Evolutionary conservation across 345 rosid genomes (phyloP).

Genomic region (Aegle marmelos): DNA sequence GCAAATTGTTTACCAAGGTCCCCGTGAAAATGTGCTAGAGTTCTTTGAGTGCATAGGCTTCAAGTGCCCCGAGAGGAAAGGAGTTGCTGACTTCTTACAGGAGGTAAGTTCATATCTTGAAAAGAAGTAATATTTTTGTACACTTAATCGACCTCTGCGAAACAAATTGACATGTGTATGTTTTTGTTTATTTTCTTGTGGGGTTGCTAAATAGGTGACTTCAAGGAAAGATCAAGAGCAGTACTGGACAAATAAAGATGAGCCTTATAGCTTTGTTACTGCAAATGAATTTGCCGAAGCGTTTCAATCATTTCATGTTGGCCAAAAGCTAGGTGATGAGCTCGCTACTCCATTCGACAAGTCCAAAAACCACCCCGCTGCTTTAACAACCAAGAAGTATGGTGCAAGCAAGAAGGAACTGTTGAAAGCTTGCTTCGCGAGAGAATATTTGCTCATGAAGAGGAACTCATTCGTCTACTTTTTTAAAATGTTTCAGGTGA

Average conservation of each 20-base stretch:
- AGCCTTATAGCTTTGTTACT: slow-evolving; percentile 57
- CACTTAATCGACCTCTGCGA: not conserved
- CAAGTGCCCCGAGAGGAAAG: slow-evolving; percentile 77
- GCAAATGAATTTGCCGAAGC: slow-evolving; percentile 59
- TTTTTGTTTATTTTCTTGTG: not conserved
- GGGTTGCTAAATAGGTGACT: slow-evolving; percentile 37
- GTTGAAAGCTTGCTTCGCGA: slow-evolving; percentile 64
- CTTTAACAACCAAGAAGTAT: slow-evolving; percentile 61
- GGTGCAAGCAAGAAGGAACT: slow-evolving; percentile 62
- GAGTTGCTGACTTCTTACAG: slow-evolving; percentile 83
- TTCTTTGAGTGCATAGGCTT: slow-evolving; percentile 69
- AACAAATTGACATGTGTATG: not conserved
- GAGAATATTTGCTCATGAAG: slow-evolving; percentile 85
- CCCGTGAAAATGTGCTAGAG: slow-evolving; percentile 56
- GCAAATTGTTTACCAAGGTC: slow-evolving; percentile 73
- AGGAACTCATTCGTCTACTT: slow-evolving; percentile 79
- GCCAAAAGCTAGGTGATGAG: slow-evolving; percentile 56
- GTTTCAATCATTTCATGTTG: slow-evolving; percentile 65
- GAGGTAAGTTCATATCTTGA: slow-evolving; percentile 42
- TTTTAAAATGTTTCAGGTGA: slow-evolving; percentile 52
- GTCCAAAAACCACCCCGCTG: slow-evolving; percentile 70
- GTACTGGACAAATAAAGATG: slow-evolving; percentile 60
- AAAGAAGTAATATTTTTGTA: not conserved
- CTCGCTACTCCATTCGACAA: slow-evolving; percentile 70
- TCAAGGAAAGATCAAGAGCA: slow-evolving; percentile 87